phyloP scores from a whole-genome alignment of 192 early-diverging fungal species.

The Phlyctochytrium planicorne region DNA sequence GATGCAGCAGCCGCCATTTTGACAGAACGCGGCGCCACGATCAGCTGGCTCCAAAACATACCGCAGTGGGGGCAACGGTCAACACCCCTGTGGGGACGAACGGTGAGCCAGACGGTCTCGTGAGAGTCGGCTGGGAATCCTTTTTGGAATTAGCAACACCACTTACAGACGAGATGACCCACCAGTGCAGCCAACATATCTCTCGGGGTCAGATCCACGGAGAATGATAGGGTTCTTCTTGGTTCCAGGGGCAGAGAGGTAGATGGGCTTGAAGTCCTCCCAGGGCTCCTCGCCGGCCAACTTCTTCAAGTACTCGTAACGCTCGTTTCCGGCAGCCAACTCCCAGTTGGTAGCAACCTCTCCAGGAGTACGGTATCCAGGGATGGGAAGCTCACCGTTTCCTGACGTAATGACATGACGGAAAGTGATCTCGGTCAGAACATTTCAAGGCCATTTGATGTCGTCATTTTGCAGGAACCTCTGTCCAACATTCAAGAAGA shows the following conservation, averaged over 20 bases:
- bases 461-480: too few species aligned
- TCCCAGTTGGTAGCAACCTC: conserved; percentile 75
- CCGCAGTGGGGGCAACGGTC: conserved; percentile 97
- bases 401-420: too few species aligned
- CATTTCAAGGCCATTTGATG: too few species aligned
- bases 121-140: conserved; percentile 94
- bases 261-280: conserved; percentile 79
- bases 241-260: conserved; percentile 73
- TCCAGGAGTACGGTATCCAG: conserved; percentile 68
- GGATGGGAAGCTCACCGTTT: conserved; percentile 22
- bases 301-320: conserved; percentile 80
- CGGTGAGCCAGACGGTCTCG: conserved; percentile 85
- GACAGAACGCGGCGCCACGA: too few species aligned
- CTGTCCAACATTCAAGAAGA: too few species aligned
- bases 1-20: too few species aligned
- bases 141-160: conserved; percentile 25
- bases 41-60: too few species aligned
- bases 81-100: conserved; percentile 76
- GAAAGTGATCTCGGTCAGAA: too few species aligned
- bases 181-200: conserved; percentile 94
- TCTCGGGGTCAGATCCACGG: conserved; percentile 72
- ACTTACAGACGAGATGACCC: conserved; percentile 23
- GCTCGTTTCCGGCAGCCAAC: conserved; percentile 86
- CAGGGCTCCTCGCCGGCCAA: conserved; percentile 86
- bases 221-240: conserved; percentile 84